Percentiles rank a stretch among this genome's conserved stretches.
These are phyloP conservation scores for Saccharomyces hybrid DNA, from an alignment of 1,139 yeast species.

Conservation along the genomic window DNA sequence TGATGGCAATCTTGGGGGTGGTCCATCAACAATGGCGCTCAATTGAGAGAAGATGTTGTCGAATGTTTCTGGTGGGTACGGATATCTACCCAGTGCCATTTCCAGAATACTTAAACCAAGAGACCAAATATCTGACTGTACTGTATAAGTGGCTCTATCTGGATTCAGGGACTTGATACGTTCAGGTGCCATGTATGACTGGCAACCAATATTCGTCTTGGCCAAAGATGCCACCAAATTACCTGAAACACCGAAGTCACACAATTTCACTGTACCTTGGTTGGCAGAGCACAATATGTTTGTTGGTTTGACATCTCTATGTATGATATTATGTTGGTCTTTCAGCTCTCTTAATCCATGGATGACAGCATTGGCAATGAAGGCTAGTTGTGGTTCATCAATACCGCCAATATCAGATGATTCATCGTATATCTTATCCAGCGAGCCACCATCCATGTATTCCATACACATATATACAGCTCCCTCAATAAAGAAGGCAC, in stretches of 20 bases:
- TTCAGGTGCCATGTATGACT: conserved; percentile 98
- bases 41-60: conserved; percentile 85
- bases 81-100: conserved; percentile 84
- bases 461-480: conserved; percentile 98
- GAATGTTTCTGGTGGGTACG: conserved; percentile 91
- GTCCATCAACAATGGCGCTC: conserved; percentile 94
- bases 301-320: conserved; percentile 95
- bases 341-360: conserved; percentile 78
- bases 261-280: conserved; percentile 76
- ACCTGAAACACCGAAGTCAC: conserved; percentile 96
- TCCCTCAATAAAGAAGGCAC: conserved; percentile 95
- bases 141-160: conserved; percentile 78
- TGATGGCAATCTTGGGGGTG: conserved; percentile 69
- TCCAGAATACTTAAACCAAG: conserved; percentile 83
- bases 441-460: conserved; percentile 94
- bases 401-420: conserved; percentile 50
- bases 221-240: conserved; percentile 93
- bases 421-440: conserved; percentile 72
- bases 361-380: conserved; percentile 73
- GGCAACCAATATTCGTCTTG: conserved; percentile 94
- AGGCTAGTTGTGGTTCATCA: conserved; percentile 72
- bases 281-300: conserved; percentile 74
- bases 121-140: conserved; percentile 95
- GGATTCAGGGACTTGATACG: conserved; percentile 62
- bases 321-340: conserved; percentile 85